Percentiles rank a stretch among this genome's conserved stretches.
phyloP scores from a whole-genome alignment of 441 rosid species.

The Arabidopsis hybrid region DNA sequence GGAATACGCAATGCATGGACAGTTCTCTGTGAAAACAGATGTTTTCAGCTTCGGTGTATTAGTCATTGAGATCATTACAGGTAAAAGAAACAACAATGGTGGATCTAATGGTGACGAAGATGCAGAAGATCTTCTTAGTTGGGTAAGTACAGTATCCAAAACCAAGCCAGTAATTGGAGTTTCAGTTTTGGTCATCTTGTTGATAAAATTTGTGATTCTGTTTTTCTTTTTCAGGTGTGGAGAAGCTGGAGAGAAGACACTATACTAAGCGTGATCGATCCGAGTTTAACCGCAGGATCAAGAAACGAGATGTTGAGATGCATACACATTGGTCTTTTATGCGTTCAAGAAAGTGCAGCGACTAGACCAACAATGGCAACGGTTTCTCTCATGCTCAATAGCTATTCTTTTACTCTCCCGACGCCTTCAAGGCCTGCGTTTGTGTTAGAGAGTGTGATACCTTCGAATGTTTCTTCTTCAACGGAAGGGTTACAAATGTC shows the following conservation, averaged over 20 bases:
- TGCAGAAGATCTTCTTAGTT: slow-evolving; percentile 46
- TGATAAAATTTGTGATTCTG: background rate
- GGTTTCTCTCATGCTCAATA: slow-evolving; percentile 58
- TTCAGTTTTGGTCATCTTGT: background rate
- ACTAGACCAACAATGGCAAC: slow-evolving; percentile 63
- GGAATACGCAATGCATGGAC: slow-evolving; percentile 56
- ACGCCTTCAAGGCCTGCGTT: slow-evolving; percentile 47
- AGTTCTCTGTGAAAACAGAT: slow-evolving; percentile 53
- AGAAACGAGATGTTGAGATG: slow-evolving; percentile 52
- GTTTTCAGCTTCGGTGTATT: slow-evolving; percentile 56
- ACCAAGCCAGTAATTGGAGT: background rate
- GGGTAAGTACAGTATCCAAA: slow-evolving; percentile 47
- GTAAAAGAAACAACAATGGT: slow-evolving; percentile 42
- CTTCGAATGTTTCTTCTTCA: slow-evolving; percentile 26
- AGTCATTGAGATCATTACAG: slow-evolving; percentile 59
- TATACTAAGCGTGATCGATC: slow-evolving; percentile 48
- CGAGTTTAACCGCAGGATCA: slow-evolving; percentile 42
- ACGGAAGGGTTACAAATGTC: slow-evolving; percentile 27
- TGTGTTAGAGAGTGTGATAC: slow-evolving; percentile 23
- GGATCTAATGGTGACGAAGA: slow-evolving; percentile 22
- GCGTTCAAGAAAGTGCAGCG: slow-evolving; percentile 58
- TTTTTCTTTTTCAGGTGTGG: slow-evolving; percentile 45
- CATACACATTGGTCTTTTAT: slow-evolving; percentile 65
- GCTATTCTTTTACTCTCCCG: slow-evolving; percentile 47
- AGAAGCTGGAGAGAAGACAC: slow-evolving; percentile 51